Evolutionary conservation across 2,329 filamentous ascomycete species (phyloP), one percentile per base, ranked within the genome.

Genomic region (Juglanconis juglandina): DNA sequence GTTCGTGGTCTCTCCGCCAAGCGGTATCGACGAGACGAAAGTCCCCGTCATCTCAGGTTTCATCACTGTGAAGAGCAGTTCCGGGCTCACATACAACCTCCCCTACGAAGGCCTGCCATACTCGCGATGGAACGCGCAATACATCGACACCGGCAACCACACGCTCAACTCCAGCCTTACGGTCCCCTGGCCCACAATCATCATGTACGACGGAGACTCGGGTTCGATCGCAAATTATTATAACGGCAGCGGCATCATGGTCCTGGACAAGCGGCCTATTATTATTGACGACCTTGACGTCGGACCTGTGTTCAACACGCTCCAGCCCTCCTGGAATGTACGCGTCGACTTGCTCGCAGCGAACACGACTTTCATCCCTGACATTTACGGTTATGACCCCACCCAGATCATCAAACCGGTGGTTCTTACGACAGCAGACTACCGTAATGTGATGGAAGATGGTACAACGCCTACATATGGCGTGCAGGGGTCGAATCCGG

Each of bases 31-130:
- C 14, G 51, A 53, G 51, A 14, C 51, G 17, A 53, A 53, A 10
- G 37, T 53, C 37, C 51, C 51, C 13, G 51, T 53, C 39, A 53
- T 53, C 37, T 53, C 51, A 17, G 51, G 51, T 37, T 53, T 53
- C 51, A 33, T 53, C 37, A 53, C 8, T 8, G 50, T 53, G 17
- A 7, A n/a, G 17, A 53, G 50, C 34, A 53, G 17, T 13, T 41
- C 50, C 9, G 50, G 34, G 4, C 4, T 13, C n/a, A 53, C n/a
- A 13, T 53, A 53, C 50, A 53, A 11, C 17, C 35, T 53, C 1
- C 50, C 50, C 7, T 53, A 53, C 50, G 50, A 10, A 13, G 50
- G 50, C 5, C 35, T 53, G 14, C 50, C 50, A 7, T 53, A 53
- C 50, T 53, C 50, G 35, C 50, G 50, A 11, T 53, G 5, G 5